phyloP scores from a whole-genome alignment of 495 filamentous ascomycete genomes.

The Neurospora pannonica region DNA sequence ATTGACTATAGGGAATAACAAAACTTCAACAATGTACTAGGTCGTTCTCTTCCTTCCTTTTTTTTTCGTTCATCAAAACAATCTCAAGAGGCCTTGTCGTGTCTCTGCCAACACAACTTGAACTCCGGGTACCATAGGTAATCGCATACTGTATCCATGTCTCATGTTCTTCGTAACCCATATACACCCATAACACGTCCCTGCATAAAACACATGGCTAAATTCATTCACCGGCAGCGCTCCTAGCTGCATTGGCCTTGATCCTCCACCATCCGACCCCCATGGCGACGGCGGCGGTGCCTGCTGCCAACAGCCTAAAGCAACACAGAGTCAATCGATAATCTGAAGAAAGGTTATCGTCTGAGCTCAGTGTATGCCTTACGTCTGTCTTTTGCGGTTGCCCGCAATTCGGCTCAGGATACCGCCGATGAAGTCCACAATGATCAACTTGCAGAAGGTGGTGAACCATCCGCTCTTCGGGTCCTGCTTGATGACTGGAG shows the following conservation, averaged over 20 bases:
- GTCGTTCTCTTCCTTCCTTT: not conserved
- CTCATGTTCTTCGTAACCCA: not conserved
- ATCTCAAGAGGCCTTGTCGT: not conserved
- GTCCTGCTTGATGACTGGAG: constrained; percentile 3
- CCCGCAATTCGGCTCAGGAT: constrained; percentile 16
- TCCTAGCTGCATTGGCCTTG: not conserved
- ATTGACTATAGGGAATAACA: not conserved
- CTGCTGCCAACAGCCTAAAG: constrained; percentile 11
- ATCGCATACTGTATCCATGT: not conserved
- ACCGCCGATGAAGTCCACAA: constrained; percentile 24
- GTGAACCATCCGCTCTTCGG: constrained; percentile 15
- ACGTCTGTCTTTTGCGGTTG: constrained; percentile 15
- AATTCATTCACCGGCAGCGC: not conserved
- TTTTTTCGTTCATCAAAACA: not conserved
- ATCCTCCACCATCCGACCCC: constrained; percentile 10
- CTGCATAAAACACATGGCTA: not conserved
- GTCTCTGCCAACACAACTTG: not conserved
- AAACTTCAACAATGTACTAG: not conserved
- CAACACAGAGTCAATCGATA: constrained; percentile 10
- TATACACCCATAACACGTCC: not conserved
- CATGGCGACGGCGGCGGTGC: constrained; percentile 6
- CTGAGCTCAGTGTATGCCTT: constrained; percentile 6
- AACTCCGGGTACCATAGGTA: not conserved
- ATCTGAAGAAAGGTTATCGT: constrained; percentile 1
- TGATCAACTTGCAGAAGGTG: constrained; percentile 19